Conservation (phyloP, 2,329 filamentous ascomycete species). For the Aspergillus cejpii region DNA sequence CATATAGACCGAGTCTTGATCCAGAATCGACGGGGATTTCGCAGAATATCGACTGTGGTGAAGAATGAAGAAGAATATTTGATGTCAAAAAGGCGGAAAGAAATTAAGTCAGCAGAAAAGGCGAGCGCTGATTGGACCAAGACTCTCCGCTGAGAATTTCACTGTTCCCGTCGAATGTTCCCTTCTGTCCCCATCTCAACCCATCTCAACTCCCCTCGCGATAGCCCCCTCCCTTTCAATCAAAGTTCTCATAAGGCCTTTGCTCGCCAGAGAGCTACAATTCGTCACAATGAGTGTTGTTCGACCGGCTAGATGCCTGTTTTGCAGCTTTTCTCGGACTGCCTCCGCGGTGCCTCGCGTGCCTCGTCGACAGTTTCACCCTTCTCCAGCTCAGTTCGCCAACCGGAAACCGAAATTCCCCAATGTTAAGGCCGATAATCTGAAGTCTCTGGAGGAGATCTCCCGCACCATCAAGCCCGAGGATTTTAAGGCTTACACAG, state of each 20-base stretch:
- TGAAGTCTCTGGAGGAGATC: slow-evolving; percentile 22
- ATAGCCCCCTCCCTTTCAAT: slow-evolving; percentile 2
- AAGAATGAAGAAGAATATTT: slow-evolving; percentile 1
- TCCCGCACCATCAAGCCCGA: slow-evolving; percentile 20
- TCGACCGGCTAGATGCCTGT: slow-evolving; percentile 46
- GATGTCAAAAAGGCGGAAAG: slow-evolving; percentile 3
- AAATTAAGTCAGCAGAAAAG: slow-evolving; percentile 14
- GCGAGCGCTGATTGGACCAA: slow-evolving; percentile 19
- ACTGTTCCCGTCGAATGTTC: slow-evolving; percentile 8
- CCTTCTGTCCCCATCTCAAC: neutral
- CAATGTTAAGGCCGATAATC: slow-evolving; percentile 33
- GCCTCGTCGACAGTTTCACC: slow-evolving; percentile 46
- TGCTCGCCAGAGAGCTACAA: slow-evolving; percentile 26
- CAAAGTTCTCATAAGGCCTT: slow-evolving; percentile 17
- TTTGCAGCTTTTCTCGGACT: slow-evolving; percentile 44
- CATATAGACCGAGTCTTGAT: slow-evolving; percentile 4
- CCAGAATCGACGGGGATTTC: neutral
- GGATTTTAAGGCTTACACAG: slow-evolving; percentile 54
- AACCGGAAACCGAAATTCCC: slow-evolving; percentile 37
- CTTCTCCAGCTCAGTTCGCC: slow-evolving; percentile 35
- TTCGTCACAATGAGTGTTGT: slow-evolving; percentile 43
- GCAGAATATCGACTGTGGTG: neutral
- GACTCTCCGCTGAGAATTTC: slow-evolving; percentile 24
- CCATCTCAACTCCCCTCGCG: slow-evolving; percentile 2
- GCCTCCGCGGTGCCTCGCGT: slow-evolving; percentile 35